Evolutionary conservation across 352 stramenopile genomes (phyloP), one percentile per base, ranked within the genome.

Genomic region (Globisporangium splendens): DNA sequence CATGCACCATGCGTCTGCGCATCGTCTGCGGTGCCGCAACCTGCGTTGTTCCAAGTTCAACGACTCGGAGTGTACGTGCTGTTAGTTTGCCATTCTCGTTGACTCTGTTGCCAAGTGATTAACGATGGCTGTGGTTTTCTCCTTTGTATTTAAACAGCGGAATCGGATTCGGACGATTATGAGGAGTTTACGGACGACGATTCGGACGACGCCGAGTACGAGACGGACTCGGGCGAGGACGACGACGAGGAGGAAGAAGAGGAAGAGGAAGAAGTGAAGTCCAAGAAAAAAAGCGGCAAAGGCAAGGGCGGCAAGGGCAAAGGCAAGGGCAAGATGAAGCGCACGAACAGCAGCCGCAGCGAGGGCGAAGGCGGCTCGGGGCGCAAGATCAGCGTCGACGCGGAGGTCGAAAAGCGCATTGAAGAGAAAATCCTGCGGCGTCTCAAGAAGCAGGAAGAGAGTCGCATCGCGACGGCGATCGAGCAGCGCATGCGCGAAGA

Each of bases 31-130:
- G 11, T 95, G 85, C 65, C 77, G 83, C 21, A 95, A 95, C 56
- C 68, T 95, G 55, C 83, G 85, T 7, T 95, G 81, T 66, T 92
- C 85, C 59, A 95, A 95, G 69, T 95, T 95, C 47, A 93, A 95
- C 62, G 85, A 95, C 73, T 91, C 82, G 52, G 83, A 93, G 51
- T 93, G 83, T 93, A 85, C 52, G 83, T 66, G 33, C 44, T 14
- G 28, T 5, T 31, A 5, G 2, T 31, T 31, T 31, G 24, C 24
- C 24, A 31, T 31, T 5, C 8, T 22, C 15, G 10, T 11, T 11
- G 22, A 14, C 6, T 50, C 41, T 59, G 14, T n/a, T n/a, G n/a
- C n/a, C n/a, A n/a, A n/a, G n/a, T n/a, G n/a, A n/a, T 31, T 17
- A 48, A 18, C 28, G 35, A 53, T 8, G 48, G 31, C 18, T 14